These are phyloP conservation scores for Plasmodiophora brassicae DNA, from an alignment of 208 protist species.

Conservation along the genomic window DNA sequence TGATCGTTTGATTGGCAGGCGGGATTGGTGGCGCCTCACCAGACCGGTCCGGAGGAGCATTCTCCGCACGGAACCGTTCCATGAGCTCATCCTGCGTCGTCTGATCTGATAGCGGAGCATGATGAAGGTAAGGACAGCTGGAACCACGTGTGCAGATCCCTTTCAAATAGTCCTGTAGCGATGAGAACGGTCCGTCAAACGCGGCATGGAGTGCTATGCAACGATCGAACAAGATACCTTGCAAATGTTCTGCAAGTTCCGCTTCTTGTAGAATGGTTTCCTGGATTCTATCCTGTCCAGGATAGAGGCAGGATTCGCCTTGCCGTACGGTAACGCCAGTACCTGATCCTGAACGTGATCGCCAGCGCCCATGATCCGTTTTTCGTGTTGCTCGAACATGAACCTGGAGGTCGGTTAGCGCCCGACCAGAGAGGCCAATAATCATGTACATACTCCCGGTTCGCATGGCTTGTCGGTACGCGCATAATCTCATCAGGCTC, in stretches of 20 bases:
- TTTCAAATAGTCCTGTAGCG: background rate
- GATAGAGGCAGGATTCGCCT: background rate
- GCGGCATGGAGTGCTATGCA: background rate
- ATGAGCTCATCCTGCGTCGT: background rate
- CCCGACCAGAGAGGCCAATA: background rate
- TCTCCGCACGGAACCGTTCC: conserved; percentile 16
- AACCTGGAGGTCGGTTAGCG: background rate
- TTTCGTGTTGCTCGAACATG: conserved; percentile 10
- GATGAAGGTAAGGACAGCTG: background rate
- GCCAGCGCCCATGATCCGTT: background rate
- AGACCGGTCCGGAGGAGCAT: background rate
- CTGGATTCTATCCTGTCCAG: background rate
- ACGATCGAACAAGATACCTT: background rate
- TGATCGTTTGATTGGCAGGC: background rate
- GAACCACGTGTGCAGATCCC: background rate
- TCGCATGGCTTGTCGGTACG: conserved; percentile 6
- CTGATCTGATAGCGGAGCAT: background rate
- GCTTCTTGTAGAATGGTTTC: background rate
- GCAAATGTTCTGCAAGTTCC: conserved; percentile 13
- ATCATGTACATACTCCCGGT: background rate
- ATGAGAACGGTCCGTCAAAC: background rate
- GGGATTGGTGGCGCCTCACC: background rate
- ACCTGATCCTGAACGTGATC: background rate
- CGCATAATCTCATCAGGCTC: conserved; percentile 20
- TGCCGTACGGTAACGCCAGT: background rate